Base-by-base conservation (phyloP, 2,329 filamentous ascomycete species). In the Ophiostoma triangulosporum region DNA sequence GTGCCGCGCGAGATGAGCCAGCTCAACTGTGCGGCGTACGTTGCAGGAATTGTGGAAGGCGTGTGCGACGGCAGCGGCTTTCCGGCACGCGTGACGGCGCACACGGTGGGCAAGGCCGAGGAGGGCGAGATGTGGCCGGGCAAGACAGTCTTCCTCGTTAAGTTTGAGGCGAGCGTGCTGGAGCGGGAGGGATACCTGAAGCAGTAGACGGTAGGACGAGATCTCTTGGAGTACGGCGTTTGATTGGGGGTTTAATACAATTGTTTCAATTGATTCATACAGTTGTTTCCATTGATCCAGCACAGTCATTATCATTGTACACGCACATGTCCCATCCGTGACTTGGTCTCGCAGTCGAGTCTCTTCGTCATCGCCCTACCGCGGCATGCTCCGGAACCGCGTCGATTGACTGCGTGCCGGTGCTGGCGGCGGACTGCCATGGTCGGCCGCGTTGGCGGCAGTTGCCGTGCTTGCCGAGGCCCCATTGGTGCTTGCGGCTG, bases 1-100 rank as follows among this genome's bases (percentile, higher is more conserved):
- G 85, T 97, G 52, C 93, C 93, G 15, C 85, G 85, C 64, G 93
- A 98, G 70, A 95, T 98, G 87, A 89, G 80, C 69, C 87, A 93
- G 77, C 76, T 98, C 64, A 97, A 96, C 68, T 96, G 91, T 69
- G 93, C 91, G 17, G 93, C 93, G 9, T 98, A 87, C 65, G 89
- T 95, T 20, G 93, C 93, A 1, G 93, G 93, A 17, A 86, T 98
- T 58, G 83, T 98, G 54, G 93, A 98, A 75, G 93, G 93, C 22
- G 83, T 95, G 11, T 95, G 93, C 68, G 93, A 97, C 69, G 91
- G 89, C 8, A 88, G 87, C 40, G 90, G 86, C 6, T 96, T 96
- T 65, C 82, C 85, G 48, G 91, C 88, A 0, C 83, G 85, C 58
- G 93, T 97, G 20, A 93, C 86, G 56, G 91, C 93, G 60, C 93